A percentile compares a stretch with the other conserved stretches of the same genome.
Conservation (phyloP, 306 rosid species). For the Rosa chinensis region DNA sequence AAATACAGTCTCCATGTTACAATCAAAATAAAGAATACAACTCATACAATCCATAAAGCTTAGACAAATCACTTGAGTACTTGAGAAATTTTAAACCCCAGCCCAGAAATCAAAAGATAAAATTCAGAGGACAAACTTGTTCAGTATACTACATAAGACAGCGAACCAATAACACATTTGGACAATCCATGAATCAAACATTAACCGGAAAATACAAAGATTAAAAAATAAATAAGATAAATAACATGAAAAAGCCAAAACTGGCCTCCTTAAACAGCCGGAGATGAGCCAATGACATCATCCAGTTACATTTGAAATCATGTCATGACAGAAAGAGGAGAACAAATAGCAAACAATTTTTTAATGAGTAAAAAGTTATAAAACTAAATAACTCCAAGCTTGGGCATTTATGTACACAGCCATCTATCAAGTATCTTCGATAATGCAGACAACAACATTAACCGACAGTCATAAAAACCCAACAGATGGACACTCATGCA, state of each 20-base stretch:
- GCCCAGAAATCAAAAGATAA: neutral
- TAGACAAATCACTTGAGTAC: neutral
- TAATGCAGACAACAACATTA: neutral
- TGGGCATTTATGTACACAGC: conserved; percentile 12
- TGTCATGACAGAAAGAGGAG: neutral
- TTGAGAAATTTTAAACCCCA: neutral
- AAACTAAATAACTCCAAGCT: conserved; percentile 2
- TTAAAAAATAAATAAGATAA: neutral
- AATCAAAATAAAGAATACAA: neutral
- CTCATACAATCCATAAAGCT: neutral
- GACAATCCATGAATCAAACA: neutral
- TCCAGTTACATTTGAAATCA: neutral
- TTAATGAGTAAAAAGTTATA: neutral
- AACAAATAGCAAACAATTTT: neutral
- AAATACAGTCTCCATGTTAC: neutral
- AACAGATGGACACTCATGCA: conserved; percentile 31
- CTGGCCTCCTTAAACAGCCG: neutral
- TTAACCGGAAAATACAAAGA: neutral
- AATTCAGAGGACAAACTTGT: neutral
- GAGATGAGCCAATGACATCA: neutral
- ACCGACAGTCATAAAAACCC: conserved; percentile 19
- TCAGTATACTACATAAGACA: neutral
- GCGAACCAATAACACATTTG: neutral
- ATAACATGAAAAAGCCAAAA: neutral
- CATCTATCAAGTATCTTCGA: conserved; percentile 1